These are phyloP conservation scores for Trichoderma gamsii DNA, from an alignment of 495 filamentous ascomycete genomes.

Conservation along the genomic window DNA sequence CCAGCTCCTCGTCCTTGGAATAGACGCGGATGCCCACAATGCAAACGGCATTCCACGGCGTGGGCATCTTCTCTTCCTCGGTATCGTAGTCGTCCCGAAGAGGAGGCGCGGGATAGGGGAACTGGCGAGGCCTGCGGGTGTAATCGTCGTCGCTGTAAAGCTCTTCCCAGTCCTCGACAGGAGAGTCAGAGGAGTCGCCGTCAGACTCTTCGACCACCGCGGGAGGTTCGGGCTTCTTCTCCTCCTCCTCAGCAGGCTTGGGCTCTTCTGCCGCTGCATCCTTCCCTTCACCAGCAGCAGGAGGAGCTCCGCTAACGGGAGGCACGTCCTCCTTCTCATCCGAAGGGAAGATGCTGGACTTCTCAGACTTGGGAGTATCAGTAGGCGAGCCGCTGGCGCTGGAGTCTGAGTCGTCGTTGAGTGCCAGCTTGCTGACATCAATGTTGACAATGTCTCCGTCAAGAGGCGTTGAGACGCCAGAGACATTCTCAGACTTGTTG, in stretches of 20 bases:
- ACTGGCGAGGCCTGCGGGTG: conserved; percentile 41
- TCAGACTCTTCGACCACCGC: conserved; percentile 27
- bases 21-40: conserved; percentile 45
- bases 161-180: conserved; percentile 45
- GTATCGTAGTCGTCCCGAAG: conserved; percentile 32
- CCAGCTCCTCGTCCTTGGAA: conserved; percentile 42
- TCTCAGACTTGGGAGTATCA: conserved; percentile 29
- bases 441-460: neutral
- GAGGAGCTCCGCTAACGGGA: conserved; percentile 21
- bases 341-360: conserved; percentile 20
- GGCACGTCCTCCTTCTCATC: conserved; percentile 29
- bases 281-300: conserved; percentile 9
- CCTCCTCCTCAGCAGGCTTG: conserved; percentile 15
- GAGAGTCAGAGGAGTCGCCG: conserved; percentile 44
- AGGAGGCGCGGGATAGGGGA: conserved; percentile 24
- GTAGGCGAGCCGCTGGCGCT: conserved; percentile 24
- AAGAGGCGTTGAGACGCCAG: conserved; percentile 15
- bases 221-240: conserved; percentile 20
- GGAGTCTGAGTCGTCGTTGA: conserved; percentile 19
- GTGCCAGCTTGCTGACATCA: conserved; percentile 16
- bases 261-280: conserved; percentile 20
- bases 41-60: conserved; percentile 48
- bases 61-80: conserved; percentile 42
- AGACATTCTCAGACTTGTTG: conserved; percentile 24
- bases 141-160: conserved; percentile 47